Evolutionary conservation across 805 yeast species (phyloP), one percentile per base, ranked within the genome.

Genomic region (Yarrowia bubula): DNA sequence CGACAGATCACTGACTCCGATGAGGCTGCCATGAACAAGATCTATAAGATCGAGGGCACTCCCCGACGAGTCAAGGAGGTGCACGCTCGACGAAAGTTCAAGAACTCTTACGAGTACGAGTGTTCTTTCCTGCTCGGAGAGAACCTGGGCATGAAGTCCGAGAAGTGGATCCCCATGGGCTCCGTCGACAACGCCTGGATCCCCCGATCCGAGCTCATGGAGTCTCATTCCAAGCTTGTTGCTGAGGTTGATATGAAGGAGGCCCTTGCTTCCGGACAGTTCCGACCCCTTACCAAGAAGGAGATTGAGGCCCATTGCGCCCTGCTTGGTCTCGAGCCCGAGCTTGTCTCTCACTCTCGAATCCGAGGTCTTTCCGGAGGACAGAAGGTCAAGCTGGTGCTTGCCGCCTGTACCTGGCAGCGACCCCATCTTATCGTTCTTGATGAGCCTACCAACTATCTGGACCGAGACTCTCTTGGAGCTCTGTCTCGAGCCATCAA

Each of bases 181-280:
- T 90, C 98, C 76, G 97, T 93, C 78, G 99, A 95, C 85, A 95
- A 95, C 86, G 95, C 98, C 79, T 95, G 99, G 99, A 86, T 95
- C 79, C 99, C 99, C 84, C 93, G 99, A 89, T 96, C 96, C 86
- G 97, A 92, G 84, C 86, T 90, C 75, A 80, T 88, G 74, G 97
- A 95, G 86, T 90, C 97, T 75, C 99, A 95, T 86, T 83, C 97
- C 79, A 95, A 95, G 92, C 80, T 92, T 87, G 98, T 96, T 82
- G 98, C 98, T 80, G 99, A 96, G 86, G 98, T 95, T 79, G 99
- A 96, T 83, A 93, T 95, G 99, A 95, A 95, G 89, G 99, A 93
- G 86, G 99, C 99, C 81, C 88, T 95, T 79, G 98, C 98, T 78
- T 93, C 98, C 75, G 99, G 99, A 86, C 99, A 95, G 86, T 95